Evolutionary conservation across 2,329 filamentous ascomycete genomes (phyloP), one percentile per base, ranked within the genome.

Genomic region (Coniochaeta hoffmannii): DNA sequence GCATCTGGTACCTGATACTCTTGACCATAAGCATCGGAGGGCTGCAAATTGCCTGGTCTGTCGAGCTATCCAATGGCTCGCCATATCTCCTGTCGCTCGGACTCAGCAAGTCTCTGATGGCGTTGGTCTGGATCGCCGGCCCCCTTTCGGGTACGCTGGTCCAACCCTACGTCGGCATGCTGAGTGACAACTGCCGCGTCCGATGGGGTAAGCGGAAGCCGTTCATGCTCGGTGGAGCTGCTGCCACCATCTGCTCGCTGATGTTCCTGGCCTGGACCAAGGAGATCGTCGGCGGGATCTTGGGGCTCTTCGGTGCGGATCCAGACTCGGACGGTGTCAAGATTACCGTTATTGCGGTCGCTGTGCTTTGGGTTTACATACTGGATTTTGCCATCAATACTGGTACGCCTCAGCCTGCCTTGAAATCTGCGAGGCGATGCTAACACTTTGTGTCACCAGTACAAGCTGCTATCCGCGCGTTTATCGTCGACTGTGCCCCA

Each of bases 371-470:
- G 73, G 88, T 97, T 64, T 97, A 96, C 71, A 78, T 94, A 52
- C 80, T 97, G 53, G 93, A 97, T 69, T 94, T 97, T 69, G 85
- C 92, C 64, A 94, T 97, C 74, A 97, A 97, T 71, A 94, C 92
- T 56, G 87, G 86, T 88, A 73, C 63, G 77, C 70, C 57, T 53
- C 26, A 6, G 6, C 2, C 22, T 28, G 12, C 24, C 22, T 4
- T 53, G 31, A 19, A 15, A 26, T 46, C n/a, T 28, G 30, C 28
- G 28, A 15, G 22, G 10, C 31, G 15, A 10, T 49, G 53, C 50
- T 61, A 51, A 61, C 54, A 28, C 26, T 2, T 28, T 8, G 22
- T 46, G 19, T 60, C 52, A n/a, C n/a, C 50, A 81, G 90, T 97
- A 32, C 93, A 97, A 80, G 93, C 94, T 51, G 89, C 86, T 4